Evolutionary conservation across 2,329 filamentous ascomycete species (phyloP), one percentile per base, ranked within the genome.

Genomic region (Trichoderma oligosporum): DNA sequence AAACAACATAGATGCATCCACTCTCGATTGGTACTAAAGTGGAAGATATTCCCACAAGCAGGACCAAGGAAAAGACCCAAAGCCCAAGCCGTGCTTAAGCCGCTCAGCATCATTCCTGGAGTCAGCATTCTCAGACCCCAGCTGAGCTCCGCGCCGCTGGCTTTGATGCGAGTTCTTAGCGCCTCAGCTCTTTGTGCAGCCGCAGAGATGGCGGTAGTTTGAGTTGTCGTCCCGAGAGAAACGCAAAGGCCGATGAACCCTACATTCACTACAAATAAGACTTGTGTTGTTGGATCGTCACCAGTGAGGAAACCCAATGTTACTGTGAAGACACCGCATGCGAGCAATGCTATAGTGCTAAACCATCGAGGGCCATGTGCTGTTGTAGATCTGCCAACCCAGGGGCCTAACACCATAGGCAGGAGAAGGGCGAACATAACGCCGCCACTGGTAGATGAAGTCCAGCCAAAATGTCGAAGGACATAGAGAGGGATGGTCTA

Each of bases 381-480:
- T 16, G 41, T 41, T 24, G 56, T 58, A 24, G 20, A 48, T 16
- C 27, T 54, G 42, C 56, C 56, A 16, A 54, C 39, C 12, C 20
- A 25, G 6, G 56, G 56, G 7, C 56, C 49, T 4, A 41, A 31
- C 12, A 54, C 42, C 47, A 46, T 58, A 22, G 56, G 56, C 9
- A 58, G 29, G 22, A 58, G 56, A 8, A 58, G 36, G 9, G 47
- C 48, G 1, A 52, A 58, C 56, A 58, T 54, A 49, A 58, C 42
- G 12, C 41, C 42, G 7, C 56, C 56, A 12, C 48, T 18, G 4
- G 39, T 25, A 18, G 47, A 46, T 2, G 56, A 53, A 11, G 56
- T 53, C 56, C 56, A 58, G 12, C 48, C 48, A 27, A 58, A 58
- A 36, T 58, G 56, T 6, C 56, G 56, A 29, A 58, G 42, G 18